These are phyloP conservation scores for Carpinus fangiana DNA, from an alignment of 306 rosid genomes.

Conservation along the genomic window DNA sequence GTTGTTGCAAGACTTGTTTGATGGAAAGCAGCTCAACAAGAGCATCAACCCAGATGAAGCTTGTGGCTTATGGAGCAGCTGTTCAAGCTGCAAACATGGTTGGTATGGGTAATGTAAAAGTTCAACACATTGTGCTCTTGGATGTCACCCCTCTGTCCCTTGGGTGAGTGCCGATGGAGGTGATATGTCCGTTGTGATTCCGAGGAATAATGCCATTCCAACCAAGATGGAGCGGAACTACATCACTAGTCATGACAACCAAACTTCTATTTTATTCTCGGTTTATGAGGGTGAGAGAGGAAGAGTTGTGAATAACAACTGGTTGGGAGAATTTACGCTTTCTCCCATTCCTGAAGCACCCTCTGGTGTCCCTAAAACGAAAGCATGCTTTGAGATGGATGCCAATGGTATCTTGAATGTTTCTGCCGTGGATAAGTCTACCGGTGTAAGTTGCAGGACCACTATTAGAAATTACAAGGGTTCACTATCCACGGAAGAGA, in stretches of 20 bases:
- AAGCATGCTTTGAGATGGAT: constrained; percentile 1
- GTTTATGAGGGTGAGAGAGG: constrained; percentile 29
- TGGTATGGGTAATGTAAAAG: constrained; percentile 19
- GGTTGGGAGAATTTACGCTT: constrained; percentile 20
- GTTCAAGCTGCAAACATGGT: constrained; percentile 14
- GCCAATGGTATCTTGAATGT: constrained; percentile 9
- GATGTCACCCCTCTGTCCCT: constrained; percentile 31
- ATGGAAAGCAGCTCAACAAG: too few relatives aligned
- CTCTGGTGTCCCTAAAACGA: not conserved
- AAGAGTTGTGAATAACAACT: constrained; percentile 10
- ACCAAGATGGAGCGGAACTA: not conserved
- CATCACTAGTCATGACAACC: constrained; percentile 19
- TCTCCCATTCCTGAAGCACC: constrained; percentile 21
- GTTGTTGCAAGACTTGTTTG: too few relatives aligned
- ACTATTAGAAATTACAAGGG: constrained; percentile 22
- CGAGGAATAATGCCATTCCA: not conserved
- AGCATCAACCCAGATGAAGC: too few relatives aligned
- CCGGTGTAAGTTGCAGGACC: constrained; percentile 3
- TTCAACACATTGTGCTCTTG: constrained; percentile 13
- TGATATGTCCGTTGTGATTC: constrained; percentile 3
- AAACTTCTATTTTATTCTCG: constrained; percentile 1
- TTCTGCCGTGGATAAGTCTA: constrained; percentile 13
- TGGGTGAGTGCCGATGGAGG: not conserved
- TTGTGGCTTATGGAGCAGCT: constrained; percentile 22
- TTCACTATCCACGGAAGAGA: constrained; percentile 18